Base-by-base conservation (phyloP, 2,329 filamentous ascomycete genomes). In the Cylindrodendrum hubeiense region DNA sequence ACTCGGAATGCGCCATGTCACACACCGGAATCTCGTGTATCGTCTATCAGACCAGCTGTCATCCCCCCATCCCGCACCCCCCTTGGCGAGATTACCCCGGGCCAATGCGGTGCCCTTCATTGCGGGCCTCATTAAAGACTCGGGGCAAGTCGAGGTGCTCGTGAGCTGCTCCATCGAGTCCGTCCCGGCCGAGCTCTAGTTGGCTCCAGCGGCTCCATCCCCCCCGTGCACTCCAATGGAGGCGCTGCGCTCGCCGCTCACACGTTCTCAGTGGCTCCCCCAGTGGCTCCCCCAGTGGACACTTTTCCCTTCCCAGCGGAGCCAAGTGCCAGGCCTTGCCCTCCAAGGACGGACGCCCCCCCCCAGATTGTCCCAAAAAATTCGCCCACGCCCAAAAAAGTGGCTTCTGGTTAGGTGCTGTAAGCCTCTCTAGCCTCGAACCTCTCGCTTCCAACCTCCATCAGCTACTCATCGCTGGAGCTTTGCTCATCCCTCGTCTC, bases 71-170 rank as follows among this genome's bases (percentile, higher is more conserved):
- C 47, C 52, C 41, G 51, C 52, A 54, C 39, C 59, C 59, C 63
- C 67, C 67, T 66, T 74, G 70, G 58, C 67, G 72, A 74, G 67
- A 74, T 74, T 74, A 73, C 71, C 66, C 71, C 67, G 71, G 69
- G 62, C 60, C 71, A 71, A 69, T 74, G 70, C 70, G 67, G 65
- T 71, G 65, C 52, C 53, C 56, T 70, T 41, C 49, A 65, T 66
- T 67, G 70, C 72, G 72, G 72, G 72, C 72, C 72, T 73, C 66
- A 74, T 71, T 69, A 71, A 69, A 74, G 59, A 54, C 66, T 56
- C 47, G 56, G 50, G 60, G 30, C 21, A 37, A 28, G 41, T 56
- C 46, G 46, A 63, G 34, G 15, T 50, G 28, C 54, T 63, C 15
- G 28, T 24, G 41, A 58, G 28, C 63, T 41, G 52, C 39, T 34